A percentile compares a stretch with the other conserved stretches of the same genome.
Conservation (phyloP, 176 grass and related monocot species). For the Dendrocalamus sinicus region DNA sequence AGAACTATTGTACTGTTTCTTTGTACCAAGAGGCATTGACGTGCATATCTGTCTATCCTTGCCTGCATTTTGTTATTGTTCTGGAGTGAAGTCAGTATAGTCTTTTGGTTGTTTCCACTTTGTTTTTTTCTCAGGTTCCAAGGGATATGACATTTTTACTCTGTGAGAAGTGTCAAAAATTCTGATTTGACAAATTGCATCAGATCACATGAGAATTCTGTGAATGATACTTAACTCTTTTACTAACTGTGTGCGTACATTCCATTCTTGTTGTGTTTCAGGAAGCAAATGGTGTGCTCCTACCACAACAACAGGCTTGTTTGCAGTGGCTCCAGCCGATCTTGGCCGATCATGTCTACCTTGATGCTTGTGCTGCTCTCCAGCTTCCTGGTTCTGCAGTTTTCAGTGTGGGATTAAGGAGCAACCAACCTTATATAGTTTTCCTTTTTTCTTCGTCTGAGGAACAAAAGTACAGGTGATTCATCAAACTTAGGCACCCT, state of each 20-base stretch:
- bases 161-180: background rate
- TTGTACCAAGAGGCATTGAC: background rate
- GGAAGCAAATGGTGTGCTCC: slow-evolving; percentile 58
- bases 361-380: slow-evolving; percentile 44
- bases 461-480: slow-evolving; percentile 26
- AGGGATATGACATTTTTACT: background rate
- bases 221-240: background rate
- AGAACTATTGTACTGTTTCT: background rate
- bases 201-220: background rate
- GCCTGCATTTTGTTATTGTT: background rate
- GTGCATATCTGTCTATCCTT: background rate
- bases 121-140: background rate
- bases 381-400: slow-evolving; percentile 9
- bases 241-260: background rate
- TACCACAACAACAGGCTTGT: slow-evolving; percentile 66
- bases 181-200: background rate
- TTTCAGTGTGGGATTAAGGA: slow-evolving; percentile 32
- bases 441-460: slow-evolving; percentile 10
- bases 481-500: background rate
- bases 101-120: background rate
- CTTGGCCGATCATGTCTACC: slow-evolving; percentile 1
- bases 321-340: slow-evolving; percentile 45
- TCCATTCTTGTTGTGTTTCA: slow-evolving; percentile 29
- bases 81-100: background rate
- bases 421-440: slow-evolving; percentile 16